Conservation (phyloP, 805 yeast species). For the Monosporozyma solicola region DNA sequence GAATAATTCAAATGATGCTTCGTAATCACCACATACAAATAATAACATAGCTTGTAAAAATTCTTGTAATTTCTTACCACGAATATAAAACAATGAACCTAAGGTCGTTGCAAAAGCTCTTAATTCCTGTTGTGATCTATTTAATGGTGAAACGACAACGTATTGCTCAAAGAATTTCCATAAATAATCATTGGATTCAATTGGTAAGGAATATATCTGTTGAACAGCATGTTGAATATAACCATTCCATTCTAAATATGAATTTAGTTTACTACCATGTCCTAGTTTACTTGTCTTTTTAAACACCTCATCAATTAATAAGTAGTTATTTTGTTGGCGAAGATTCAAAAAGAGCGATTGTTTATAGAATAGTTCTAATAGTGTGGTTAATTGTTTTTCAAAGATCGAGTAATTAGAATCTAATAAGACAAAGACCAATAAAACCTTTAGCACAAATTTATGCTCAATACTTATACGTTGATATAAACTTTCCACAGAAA, state of each 20-base stretch:
- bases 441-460: slow-evolving; percentile 27
- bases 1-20: slow-evolving; percentile 21
- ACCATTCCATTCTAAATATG: slow-evolving; percentile 18
- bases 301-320: slow-evolving; percentile 15
- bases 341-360: slow-evolving; percentile 19
- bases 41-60: slow-evolving; percentile 21
- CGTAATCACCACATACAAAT: slow-evolving; percentile 20
- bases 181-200: slow-evolving; percentile 13
- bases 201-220: slow-evolving; percentile 9
- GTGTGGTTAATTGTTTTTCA: slow-evolving; percentile 12
- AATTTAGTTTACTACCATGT: slow-evolving; percentile 18
- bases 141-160: slow-evolving; percentile 7
- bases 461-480: slow-evolving; percentile 25
- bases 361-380: slow-evolving; percentile 21
- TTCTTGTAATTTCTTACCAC: slow-evolving; percentile 17
- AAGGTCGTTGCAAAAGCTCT: slow-evolving; percentile 12
- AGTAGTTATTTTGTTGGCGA: slow-evolving; percentile 17
- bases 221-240: slow-evolving; percentile 11
- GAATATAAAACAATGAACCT: slow-evolving; percentile 14
- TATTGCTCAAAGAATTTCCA: slow-evolving; percentile 14
- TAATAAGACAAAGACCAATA: slow-evolving; percentile 31
- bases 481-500: slow-evolving; percentile 22
- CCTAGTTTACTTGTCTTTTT: slow-evolving; percentile 16
- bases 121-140: background rate
- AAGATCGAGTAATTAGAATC: slow-evolving; percentile 30